phyloP scores from a whole-genome alignment of 2,329 filamentous ascomycete species.

The Xenosphaeropsis pyriputrescens region DNA sequence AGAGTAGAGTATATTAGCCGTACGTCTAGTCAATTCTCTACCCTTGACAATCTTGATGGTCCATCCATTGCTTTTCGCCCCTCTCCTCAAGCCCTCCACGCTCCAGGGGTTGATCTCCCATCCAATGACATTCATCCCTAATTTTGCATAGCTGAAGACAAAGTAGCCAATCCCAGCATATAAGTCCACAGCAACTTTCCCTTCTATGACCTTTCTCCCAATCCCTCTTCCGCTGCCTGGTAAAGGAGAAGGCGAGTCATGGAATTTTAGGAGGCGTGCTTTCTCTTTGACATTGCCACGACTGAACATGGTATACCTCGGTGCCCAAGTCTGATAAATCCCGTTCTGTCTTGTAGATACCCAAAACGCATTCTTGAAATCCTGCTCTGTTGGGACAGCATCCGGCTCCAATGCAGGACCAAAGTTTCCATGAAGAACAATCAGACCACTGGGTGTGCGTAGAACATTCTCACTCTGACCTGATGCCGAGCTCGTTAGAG shows the following conservation, averaged over 20 bases:
- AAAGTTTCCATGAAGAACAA: slow-evolving; percentile 61
- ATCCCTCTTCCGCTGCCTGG: slow-evolving; percentile 4
- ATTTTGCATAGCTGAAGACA: slow-evolving; percentile 64
- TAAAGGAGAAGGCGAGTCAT: slow-evolving; percentile 5
- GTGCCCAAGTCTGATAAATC: slow-evolving; percentile 75
- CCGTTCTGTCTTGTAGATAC: slow-evolving; percentile 64
- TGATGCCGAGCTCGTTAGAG: slow-evolving; percentile 17
- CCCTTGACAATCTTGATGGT: slow-evolving; percentile 35
- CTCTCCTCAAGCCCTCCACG: slow-evolving; percentile 67
- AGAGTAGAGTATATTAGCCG: slow-evolving; percentile 20
- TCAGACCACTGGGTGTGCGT: slow-evolving; percentile 56
- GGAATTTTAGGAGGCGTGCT: slow-evolving; percentile 50
- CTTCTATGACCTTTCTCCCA: slow-evolving; percentile 11
- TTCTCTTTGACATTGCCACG: slow-evolving; percentile 87
- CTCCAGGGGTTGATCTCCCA: slow-evolving; percentile 90
- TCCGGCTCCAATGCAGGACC: slow-evolving; percentile 28
- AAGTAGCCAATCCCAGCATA: slow-evolving; percentile 95
- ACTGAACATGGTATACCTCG: slow-evolving; percentile 86
- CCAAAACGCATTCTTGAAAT: slow-evolving; percentile 64
- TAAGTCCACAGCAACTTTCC: slow-evolving; percentile 53
- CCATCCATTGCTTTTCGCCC: slow-evolving; percentile 58
- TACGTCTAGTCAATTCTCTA: slow-evolving; percentile 21
- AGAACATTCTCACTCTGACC: slow-evolving; percentile 46
- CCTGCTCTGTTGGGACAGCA: slow-evolving; percentile 15
- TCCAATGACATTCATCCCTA: slow-evolving; percentile 61